Evolutionary conservation across 805 yeast species (phyloP), one percentile per base, ranked within the genome.

Genomic region (Torulaspora maleeae): DNA sequence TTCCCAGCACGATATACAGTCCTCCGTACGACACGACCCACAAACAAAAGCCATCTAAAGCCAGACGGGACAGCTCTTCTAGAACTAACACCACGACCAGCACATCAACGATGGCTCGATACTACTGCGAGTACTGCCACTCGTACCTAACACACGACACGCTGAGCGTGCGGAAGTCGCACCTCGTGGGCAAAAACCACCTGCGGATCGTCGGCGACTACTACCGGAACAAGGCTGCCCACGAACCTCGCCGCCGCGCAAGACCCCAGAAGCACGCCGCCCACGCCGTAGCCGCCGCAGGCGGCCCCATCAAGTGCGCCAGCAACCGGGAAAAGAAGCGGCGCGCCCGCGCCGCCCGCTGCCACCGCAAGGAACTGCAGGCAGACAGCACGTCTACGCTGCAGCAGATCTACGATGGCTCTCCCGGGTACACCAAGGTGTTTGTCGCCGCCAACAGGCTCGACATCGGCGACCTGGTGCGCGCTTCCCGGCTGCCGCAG

Each of bases 101-200:
- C 25, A 7, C 10, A 17, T 19, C 8, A 7, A 17, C 20, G 22
- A 80, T 83, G 89, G 83, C 80, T 2, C 76, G 82, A 51, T 85
- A 82, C 63, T 84, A 82, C 67, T 88, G 96, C 65, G 93, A 84
- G 54, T 88, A 87, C 61, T 88, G 96, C 62, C 80, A 80, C 59
- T 79, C 88, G 15, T 83, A 83, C 56, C 69, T 89, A 47, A 88
- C 96, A 1, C 96, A 88, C 61, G 95, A 87, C 64, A 83, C 93
- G n/a, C 71, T 79, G 55, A 83, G 93, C 67, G 96, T 88, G 44
- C 68, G 95, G 17, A 82, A 83, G 58, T 80, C 88, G 34, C 96
- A 88, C 64, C 63, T 85, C 34, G 69, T 75, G 32, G 96, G 96
- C 8, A 79, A 77, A 55, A 82, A 85, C 63, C 96, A 88, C 64